Conservation (phyloP, 1,284 basidiomycete species). For the Papiliotrema nemorosa region DNA sequence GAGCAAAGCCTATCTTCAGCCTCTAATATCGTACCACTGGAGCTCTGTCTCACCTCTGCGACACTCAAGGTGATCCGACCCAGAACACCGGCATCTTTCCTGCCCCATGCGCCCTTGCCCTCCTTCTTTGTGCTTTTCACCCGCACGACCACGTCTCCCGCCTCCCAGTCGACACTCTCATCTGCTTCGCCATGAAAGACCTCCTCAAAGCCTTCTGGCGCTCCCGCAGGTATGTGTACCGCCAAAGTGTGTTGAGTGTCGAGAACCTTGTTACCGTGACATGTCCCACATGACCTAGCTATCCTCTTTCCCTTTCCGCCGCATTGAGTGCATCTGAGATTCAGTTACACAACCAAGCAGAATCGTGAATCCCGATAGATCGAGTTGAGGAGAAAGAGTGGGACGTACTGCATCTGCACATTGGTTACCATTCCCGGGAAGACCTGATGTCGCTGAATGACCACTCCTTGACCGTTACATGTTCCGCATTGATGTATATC, state of each 20-base stretch:
- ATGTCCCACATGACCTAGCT: conserved; percentile 69
- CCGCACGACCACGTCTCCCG: conserved; percentile 82
- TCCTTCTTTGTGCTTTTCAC: conserved; percentile 65
- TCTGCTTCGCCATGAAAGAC: conserved; percentile 90
- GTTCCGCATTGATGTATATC: conserved; percentile 77
- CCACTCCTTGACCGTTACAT: conserved; percentile 80
- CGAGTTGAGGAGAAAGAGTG: background rate
- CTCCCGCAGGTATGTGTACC: conserved; percentile 75
- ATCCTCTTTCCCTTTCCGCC: conserved; percentile 76
- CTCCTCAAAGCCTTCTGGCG: conserved; percentile 86
- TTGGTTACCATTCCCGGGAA: conserved; percentile 86
- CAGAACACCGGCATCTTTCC: conserved; percentile 83
- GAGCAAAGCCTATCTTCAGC: conserved; percentile 38
- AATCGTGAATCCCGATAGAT: background rate
- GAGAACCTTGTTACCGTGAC: conserved; percentile 74
- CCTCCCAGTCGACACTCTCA: conserved; percentile 86
- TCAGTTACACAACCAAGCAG: too few species aligned
- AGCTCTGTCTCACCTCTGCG: conserved; percentile 64
- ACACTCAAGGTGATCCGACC: conserved; percentile 85
- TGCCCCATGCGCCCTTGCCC: conserved; percentile 69
- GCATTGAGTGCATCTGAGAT: conserved; percentile 68
- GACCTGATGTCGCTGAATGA: conserved; percentile 83
- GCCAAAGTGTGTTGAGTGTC: conserved; percentile 61
- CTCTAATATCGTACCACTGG: background rate
- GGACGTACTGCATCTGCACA: conserved; percentile 47